These are phyloP conservation scores for Termitomyces sp. DNA, from an alignment of 768 basidiomycete species.

Conservation along the genomic window DNA sequence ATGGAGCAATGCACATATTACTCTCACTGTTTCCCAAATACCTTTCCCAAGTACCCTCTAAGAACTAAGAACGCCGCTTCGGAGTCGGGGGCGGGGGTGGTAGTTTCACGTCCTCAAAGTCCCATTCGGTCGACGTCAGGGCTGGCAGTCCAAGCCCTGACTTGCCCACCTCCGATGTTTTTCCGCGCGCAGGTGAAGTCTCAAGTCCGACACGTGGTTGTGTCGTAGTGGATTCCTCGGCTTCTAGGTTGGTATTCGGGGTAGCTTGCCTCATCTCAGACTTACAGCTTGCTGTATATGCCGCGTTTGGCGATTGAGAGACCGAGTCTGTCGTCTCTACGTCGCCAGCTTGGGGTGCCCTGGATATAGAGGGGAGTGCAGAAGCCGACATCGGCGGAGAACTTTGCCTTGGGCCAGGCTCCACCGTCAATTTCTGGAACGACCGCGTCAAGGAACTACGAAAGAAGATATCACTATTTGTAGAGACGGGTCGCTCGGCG, in stretches of 20 bases:
- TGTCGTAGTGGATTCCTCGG: not conserved
- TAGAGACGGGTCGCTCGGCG: not conserved
- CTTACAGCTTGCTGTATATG: too few relatives aligned
- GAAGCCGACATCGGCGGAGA: not conserved
- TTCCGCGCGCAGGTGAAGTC: not conserved
- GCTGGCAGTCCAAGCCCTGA: conserved; percentile 37
- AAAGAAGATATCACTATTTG: not conserved
- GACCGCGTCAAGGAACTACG: conserved; percentile 36
- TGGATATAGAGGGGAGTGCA: not conserved
- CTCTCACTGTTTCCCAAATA: not conserved
- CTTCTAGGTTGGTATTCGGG: not conserved
- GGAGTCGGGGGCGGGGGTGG: conserved; percentile 27
- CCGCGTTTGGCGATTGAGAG: not conserved
- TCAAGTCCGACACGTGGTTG: not conserved
- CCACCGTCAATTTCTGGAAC: conserved; percentile 27
- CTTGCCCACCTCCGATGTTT: conserved; percentile 10
- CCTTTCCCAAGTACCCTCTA: not conserved
- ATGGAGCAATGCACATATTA: too few relatives aligned
- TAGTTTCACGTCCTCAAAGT: conserved; percentile 40
- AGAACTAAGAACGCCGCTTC: not conserved
- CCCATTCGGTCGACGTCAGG: conserved; percentile 47
- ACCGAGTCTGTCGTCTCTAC: not conserved
- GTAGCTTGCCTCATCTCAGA: not conserved
- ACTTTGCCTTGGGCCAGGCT: not conserved
- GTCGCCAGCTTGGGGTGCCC: not conserved